Percentiles rank a stretch among this genome's conserved stretches.
Evolutionary conservation across 176 grass and related monocot species (phyloP).

Genomic region (Canna indica): DNA sequence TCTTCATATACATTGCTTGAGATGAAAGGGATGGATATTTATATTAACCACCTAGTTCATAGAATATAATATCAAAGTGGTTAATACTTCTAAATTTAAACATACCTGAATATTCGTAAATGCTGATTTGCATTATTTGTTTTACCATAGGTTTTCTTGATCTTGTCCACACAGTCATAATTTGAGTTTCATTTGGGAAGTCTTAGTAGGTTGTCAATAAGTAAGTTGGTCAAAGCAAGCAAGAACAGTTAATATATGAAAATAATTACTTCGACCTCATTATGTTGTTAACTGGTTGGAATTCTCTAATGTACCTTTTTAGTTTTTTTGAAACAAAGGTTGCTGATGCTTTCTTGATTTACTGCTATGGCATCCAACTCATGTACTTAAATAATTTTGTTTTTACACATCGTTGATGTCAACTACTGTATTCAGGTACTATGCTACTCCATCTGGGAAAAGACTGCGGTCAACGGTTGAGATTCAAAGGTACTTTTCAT

Average conservation of each 20-base stretch:
- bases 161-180: too few species aligned
- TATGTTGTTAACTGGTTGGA: not conserved
- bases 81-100: not conserved
- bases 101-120: too few species aligned
- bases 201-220: too few species aligned
- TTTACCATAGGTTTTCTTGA: too few species aligned
- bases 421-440: constrained; percentile 45
- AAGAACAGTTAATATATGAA: too few species aligned
- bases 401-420: not conserved
- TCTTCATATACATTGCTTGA: not conserved
- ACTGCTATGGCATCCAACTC: not conserved
- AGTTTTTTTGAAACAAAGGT: not conserved
- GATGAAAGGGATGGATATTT: not conserved
- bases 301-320: not conserved
- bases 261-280: too few species aligned
- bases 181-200: too few species aligned
- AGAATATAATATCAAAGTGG: not conserved
- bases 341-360: not conserved
- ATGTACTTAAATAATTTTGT: not conserved
- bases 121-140: too few species aligned
- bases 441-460: constrained; percentile 58
- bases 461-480: constrained; percentile 67
- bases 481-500: constrained; percentile 41
- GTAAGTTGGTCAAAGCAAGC: too few species aligned
- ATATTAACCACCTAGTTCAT: not conserved